A percentile compares a stretch with the other conserved stretches of the same genome.
These are phyloP conservation scores for Cyclotella atomus DNA, from an alignment of 108 stramenopile genomes.

Conservation along the genomic window DNA sequence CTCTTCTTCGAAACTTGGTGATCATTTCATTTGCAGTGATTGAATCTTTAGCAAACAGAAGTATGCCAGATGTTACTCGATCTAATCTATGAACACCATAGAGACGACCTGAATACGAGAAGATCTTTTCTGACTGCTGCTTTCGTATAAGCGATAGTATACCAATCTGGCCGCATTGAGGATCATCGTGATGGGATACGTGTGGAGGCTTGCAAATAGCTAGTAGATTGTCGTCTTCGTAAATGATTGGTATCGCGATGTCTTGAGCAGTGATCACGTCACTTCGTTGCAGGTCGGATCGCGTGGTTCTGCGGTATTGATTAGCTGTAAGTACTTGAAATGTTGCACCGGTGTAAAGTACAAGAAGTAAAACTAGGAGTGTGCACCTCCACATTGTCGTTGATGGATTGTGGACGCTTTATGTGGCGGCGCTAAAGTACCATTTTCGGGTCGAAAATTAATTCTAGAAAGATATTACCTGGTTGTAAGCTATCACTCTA, in stretches of 20 bases:
- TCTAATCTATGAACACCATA: slow-evolving; percentile 88
- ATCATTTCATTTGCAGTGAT: slow-evolving; percentile 53
- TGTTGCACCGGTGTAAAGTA: no score
- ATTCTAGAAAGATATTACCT: no score
- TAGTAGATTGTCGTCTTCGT: slow-evolving; percentile 63
- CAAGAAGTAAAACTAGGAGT: no score
- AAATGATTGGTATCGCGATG: slow-evolving; percentile 51
- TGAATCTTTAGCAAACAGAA: slow-evolving; percentile 74
- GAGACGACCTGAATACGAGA: slow-evolving; percentile 48
- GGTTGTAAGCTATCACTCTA: no score
- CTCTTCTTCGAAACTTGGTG: slow-evolving; percentile 37
- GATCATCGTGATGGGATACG: slow-evolving; percentile 74
- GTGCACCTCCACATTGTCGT: no score
- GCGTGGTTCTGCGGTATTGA: no score
- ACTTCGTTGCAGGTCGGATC: slow-evolving; percentile 1
- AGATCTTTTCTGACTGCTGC: slow-evolving; percentile 18
- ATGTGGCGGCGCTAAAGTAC: no score
- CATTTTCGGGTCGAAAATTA: no score
- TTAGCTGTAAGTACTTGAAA: no score
- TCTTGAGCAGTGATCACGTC: background rate
- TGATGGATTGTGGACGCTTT: no score
- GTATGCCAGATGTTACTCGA: slow-evolving; percentile 78
- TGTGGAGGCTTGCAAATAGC: slow-evolving; percentile 72
- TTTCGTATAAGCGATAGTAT: slow-evolving; percentile 53
- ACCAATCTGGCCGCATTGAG: slow-evolving; percentile 27